Evolutionary conservation across 306 rosid genomes (phyloP).

Genomic region (Phaseolus lunatus): DNA sequence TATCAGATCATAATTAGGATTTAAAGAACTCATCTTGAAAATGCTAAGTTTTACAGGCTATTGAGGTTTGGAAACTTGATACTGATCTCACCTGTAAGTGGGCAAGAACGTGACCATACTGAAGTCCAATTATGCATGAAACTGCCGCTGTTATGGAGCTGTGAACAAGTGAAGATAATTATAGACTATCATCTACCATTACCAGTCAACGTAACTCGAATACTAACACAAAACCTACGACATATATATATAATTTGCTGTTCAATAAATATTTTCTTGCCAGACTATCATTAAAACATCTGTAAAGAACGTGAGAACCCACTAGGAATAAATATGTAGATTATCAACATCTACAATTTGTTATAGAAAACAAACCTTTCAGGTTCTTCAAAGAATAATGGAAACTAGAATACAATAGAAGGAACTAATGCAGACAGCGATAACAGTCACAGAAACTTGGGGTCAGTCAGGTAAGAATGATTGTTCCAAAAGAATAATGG

Average conservation of each 20-base stretch:
- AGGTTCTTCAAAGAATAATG: constrained; percentile 2
- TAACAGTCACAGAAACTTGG: neutral
- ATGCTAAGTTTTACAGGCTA: constrained; percentile 1
- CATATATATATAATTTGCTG: constrained; percentile 9
- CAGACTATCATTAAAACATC: constrained; percentile 3
- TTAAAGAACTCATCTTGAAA: constrained; percentile 17
- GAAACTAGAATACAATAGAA: neutral
- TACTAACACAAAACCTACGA: constrained; percentile 27
- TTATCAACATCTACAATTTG: neutral
- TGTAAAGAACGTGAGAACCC: constrained; percentile 12
- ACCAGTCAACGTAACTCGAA: neutral
- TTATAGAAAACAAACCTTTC: neutral
- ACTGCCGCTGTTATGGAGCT: constrained; percentile 90
- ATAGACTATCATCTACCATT: constrained; percentile 17
- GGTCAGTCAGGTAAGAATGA: neutral
- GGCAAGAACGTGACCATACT: constrained; percentile 88
- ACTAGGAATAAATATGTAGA: neutral
- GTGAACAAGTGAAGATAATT: constrained; percentile 46
- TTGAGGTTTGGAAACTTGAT: constrained; percentile 34
- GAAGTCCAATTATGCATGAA: constrained; percentile 94
- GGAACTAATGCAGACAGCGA: neutral
- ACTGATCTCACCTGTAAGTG: constrained; percentile 67
- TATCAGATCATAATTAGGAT: neutral
- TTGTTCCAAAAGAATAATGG: constrained; percentile 3
- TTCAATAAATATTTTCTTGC: constrained; percentile 19